Evolutionary conservation across 1,284 basidiomycete species (phyloP).

Genomic region (Moesziomyces parantarcticus): DNA sequence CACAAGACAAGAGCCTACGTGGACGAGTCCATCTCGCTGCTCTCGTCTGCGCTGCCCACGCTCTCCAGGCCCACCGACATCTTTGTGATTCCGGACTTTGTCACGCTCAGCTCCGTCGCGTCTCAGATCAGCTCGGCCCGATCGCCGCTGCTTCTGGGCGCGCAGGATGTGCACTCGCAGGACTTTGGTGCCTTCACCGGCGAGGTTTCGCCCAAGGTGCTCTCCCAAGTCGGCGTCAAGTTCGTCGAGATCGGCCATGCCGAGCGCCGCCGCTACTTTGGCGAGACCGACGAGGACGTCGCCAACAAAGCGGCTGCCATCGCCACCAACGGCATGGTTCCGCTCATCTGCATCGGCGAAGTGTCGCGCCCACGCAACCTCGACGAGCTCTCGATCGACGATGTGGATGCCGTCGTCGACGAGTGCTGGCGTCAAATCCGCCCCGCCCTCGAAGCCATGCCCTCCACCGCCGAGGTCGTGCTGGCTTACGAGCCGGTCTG

Average conservation of each 20-base stretch:
- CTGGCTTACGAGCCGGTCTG: constrained; percentile 65
- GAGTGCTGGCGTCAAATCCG: constrained; percentile 61
- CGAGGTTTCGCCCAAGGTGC: constrained; percentile 58
- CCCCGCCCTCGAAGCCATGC: constrained; percentile 41
- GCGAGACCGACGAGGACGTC: constrained; percentile 58
- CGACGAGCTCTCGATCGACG: constrained; percentile 15
- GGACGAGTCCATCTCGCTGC: constrained; percentile 19
- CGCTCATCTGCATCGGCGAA: constrained; percentile 64
- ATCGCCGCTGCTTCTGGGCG: constrained; percentile 47
- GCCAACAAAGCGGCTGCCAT: constrained; percentile 53
- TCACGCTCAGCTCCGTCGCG: constrained; percentile 44
- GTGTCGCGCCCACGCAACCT: constrained; percentile 37
- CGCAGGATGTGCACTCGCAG: constrained; percentile 55
- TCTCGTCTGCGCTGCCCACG: constrained; percentile 9
- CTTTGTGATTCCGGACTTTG: constrained; percentile 63
- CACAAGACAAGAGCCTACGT: constrained; percentile 42
- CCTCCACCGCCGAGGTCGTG: constrained; percentile 34
- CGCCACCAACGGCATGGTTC: constrained; percentile 47
- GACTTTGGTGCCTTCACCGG: constrained; percentile 61
- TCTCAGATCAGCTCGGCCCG: constrained; percentile 18
- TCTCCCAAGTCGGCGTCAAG: constrained; percentile 53
- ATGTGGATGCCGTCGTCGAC: constrained; percentile 42
- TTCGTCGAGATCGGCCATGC: constrained; percentile 65
- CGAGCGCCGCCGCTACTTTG: constrained; percentile 56
- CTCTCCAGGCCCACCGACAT: constrained; percentile 38